These are phyloP conservation scores for Rhizopus microsporus DNA, from an alignment of 371 early-diverging fungal genomes.

Conservation along the genomic window DNA sequence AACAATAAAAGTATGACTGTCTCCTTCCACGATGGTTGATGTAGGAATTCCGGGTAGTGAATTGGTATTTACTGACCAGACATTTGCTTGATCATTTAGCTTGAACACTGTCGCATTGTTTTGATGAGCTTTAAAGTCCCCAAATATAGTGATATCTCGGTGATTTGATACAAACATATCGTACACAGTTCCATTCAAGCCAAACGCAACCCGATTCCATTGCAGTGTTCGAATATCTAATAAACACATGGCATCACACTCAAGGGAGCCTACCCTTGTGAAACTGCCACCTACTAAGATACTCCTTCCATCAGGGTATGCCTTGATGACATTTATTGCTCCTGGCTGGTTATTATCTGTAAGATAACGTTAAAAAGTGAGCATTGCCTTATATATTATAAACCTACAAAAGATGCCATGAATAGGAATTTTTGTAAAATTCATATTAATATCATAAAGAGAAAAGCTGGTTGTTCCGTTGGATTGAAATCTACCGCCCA, in stretches of 20 bases:
- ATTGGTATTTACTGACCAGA: not conserved
- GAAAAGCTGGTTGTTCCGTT: conserved; percentile 30
- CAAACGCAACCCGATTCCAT: conserved; percentile 40
- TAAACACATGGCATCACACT: conserved; percentile 47
- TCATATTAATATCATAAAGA: conserved; percentile 28
- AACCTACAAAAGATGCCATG: conserved; percentile 28
- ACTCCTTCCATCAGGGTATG: conserved; percentile 28
- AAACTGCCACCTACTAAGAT: conserved; percentile 59
- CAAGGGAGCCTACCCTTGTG: conserved; percentile 42
- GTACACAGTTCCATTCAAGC: conserved; percentile 40
- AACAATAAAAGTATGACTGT: not conserved
- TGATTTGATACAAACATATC: conserved; percentile 28
- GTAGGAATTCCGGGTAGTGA: conserved; percentile 6
- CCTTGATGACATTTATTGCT: conserved; percentile 41
- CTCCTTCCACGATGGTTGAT: not conserved
- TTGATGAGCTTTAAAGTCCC: conserved; percentile 10
- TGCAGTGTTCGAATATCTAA: conserved; percentile 30
- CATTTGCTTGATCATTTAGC: not conserved
- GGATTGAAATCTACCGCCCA: conserved; percentile 35
- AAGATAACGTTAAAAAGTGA: not conserved
- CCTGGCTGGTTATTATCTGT: conserved; percentile 26
- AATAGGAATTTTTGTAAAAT: conserved; percentile 10
- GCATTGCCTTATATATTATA: not conserved
- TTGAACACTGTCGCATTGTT: conserved; percentile 2
- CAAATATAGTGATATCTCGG: conserved; percentile 5